phyloP scores from a whole-genome alignment of 2,329 filamentous ascomycete species.

The Pseudocercospora macadamiae region DNA sequence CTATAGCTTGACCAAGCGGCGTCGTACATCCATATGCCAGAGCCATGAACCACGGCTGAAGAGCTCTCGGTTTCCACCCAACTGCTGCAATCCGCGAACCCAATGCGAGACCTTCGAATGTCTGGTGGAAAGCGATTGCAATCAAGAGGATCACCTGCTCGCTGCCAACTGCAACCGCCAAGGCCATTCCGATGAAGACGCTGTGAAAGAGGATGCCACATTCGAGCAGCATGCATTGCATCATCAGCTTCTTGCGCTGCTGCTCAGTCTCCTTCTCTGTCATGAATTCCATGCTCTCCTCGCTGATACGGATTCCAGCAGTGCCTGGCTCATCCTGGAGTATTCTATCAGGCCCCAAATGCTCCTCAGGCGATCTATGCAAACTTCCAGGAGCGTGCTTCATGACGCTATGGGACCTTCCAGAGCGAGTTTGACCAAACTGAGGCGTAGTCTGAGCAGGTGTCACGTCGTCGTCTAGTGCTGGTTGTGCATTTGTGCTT shows the following conservation, averaged over 20 bases:
- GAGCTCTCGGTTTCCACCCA: conserved; percentile 49
- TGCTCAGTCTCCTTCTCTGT: conserved; percentile 34
- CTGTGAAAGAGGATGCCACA: conserved; percentile 74
- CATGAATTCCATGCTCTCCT: conserved; percentile 17
- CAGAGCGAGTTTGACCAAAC: conserved; percentile 45
- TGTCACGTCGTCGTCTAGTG: conserved; percentile 14
- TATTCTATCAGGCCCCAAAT: not conserved
- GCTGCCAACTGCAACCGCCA: conserved; percentile 65
- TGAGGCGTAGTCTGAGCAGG: conserved; percentile 78
- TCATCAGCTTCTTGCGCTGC: conserved; percentile 61
- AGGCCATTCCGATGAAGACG: conserved; percentile 71
- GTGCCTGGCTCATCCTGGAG: not conserved
- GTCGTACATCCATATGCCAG: conserved; percentile 60
- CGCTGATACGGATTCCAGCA: conserved; percentile 11
- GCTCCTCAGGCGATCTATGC: not conserved
- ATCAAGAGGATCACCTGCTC: conserved; percentile 66
- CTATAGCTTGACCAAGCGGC: conserved; percentile 49
- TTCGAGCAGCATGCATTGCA: conserved; percentile 72
- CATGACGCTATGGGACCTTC: conserved; percentile 18
- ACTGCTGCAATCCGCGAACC: conserved; percentile 70
- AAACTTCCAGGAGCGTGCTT: not conserved
- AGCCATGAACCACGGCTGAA: conserved; percentile 72
- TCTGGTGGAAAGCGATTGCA: conserved; percentile 70
- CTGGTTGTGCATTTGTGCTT: not conserved
- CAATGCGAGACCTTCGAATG: conserved; percentile 67